phyloP scores from a whole-genome alignment of 306 rosid species.

The Abrus pulchellus region DNA sequence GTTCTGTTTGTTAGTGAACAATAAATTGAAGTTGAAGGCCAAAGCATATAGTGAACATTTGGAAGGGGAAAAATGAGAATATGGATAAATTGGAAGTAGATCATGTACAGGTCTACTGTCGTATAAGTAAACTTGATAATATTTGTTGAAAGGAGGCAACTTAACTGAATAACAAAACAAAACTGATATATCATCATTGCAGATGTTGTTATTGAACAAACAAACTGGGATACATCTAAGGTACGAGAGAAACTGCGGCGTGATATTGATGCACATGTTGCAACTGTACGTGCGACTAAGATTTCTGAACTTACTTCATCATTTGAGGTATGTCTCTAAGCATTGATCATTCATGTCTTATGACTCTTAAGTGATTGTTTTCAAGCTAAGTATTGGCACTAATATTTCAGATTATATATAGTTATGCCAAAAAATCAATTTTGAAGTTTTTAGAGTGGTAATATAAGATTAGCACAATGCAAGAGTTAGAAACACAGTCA shows the following conservation, averaged over 20 bases:
- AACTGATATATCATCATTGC: constrained; percentile 57
- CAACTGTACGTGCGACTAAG: constrained; percentile 73
- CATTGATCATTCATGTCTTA: constrained; percentile 32
- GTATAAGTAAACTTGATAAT: constrained; percentile 39
- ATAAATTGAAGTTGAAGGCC: constrained; percentile 17
- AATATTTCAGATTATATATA: constrained; percentile 19
- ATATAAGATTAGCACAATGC: constrained; percentile 22
- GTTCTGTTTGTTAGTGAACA: constrained; percentile 28
- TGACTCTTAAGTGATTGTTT: constrained; percentile 35
- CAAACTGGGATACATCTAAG: constrained; percentile 88
- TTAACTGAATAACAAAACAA: constrained; percentile 30
- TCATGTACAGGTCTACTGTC: constrained; percentile 24
- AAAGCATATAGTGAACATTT: constrained; percentile 25
- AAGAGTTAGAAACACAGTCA: constrained; percentile 18
- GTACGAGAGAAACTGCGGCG: constrained; percentile 87
- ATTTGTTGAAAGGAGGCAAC: constrained; percentile 32
- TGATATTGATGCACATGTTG: constrained; percentile 86
- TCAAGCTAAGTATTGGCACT: constrained; percentile 21
- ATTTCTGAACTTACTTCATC: constrained; percentile 75
- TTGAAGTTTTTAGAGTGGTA: constrained; percentile 16
- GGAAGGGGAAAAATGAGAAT: constrained; percentile 21
- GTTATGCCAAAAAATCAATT: constrained; percentile 27
- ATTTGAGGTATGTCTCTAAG: constrained; percentile 67
- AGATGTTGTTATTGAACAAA: constrained; percentile 82
- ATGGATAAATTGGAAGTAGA: constrained; percentile 28